Evolutionary conservation across 345 rosid species (phyloP), one percentile per base, ranked within the genome.

Genomic region (Raphanus raphanistrum): DNA sequence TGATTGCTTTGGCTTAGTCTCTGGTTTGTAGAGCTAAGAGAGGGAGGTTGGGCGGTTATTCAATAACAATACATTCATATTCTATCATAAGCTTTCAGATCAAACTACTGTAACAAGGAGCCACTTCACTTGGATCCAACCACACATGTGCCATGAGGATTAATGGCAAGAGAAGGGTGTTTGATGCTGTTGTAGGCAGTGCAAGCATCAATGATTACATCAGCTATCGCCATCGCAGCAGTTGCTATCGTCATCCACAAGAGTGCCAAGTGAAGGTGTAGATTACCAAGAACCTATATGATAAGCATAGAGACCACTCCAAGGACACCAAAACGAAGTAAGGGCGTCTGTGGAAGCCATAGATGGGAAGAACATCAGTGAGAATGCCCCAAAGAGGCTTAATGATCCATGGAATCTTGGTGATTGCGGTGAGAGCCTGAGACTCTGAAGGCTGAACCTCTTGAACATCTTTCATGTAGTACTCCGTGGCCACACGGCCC

Each of bases 381-480:
- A 94, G 89, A 70, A 90, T 87, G 4, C 98, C 98, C 97, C 98
- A 94, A 68, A 94, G 72, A 68, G 97, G 98, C 69, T 92, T 94
- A 54, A 94, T 88, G 59, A 90, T 85, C 98, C 98, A 94, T 76
- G 98, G 98, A 79, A 94, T 84, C 25, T 80, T 82, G 59, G 79
- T 81, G 71, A 91, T 88, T 35, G 91, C 96, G 16, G 84, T 82
- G 36, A 87, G 91, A 78, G 90, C 79, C 76, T 93, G 96, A 8
- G 98, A 84, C 75, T n/a, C n/a, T 88, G 99, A 92, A 61, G 98
- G 99, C 81, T 92, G 97, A 45, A 95, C 94, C 77, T 91, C 87
- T 80, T 92, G 98, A 63, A 93, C 96, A 89, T 95, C 99, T 84
- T 95, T 95, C 98, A 93, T 91, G 85, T 93, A 95, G 81, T 93